Evolutionary conservation across 2,329 filamentous ascomycete species (phyloP).

Genomic region (Fusarium sp.): DNA sequence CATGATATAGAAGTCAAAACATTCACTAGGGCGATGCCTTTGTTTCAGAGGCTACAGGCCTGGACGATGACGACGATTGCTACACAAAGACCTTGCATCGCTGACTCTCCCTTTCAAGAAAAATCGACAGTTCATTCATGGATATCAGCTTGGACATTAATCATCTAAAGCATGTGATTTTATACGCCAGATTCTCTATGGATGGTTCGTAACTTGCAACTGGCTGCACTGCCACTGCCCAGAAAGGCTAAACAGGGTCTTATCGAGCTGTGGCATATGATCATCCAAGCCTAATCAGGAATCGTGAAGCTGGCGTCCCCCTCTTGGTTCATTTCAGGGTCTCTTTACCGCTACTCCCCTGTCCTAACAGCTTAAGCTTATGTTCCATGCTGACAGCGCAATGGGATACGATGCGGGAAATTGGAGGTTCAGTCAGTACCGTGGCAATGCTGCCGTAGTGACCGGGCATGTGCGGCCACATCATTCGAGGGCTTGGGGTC

Average conservation of each 20-base stretch:
- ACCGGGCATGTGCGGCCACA: slow-evolving; percentile 12
- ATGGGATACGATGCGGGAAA: not conserved
- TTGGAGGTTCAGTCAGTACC: not conserved
- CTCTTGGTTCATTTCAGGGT: slow-evolving; percentile 9
- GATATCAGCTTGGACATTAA: not conserved
- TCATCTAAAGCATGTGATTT: slow-evolving; percentile 25
- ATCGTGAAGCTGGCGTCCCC: slow-evolving; percentile 21
- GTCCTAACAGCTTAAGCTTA: slow-evolving; percentile 9
- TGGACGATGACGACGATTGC: not conserved
- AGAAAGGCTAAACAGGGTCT: slow-evolving; percentile 8
- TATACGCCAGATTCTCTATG: not conserved
- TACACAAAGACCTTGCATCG: not conserved
- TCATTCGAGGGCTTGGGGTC: slow-evolving; percentile 10
- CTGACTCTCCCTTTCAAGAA: not conserved
- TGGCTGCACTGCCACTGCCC: slow-evolving; percentile 31
- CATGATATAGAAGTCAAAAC: not conserved
- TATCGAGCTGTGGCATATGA: not conserved
- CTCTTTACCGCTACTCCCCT: slow-evolving; percentile 38
- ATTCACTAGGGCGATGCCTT: not conserved
- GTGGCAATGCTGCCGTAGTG: slow-evolving; percentile 11
- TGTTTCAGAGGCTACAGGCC: not conserved
- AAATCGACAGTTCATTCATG: not conserved
- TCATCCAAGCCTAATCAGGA: slow-evolving; percentile 19
- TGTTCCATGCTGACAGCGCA: slow-evolving; percentile 8
- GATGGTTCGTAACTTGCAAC: not conserved